A percentile compares a stretch with the other conserved stretches of the same genome.
These are phyloP conservation scores for Starmerella sirachaensis DNA, from an alignment of 805 yeast genomes.

Conservation along the genomic window DNA sequence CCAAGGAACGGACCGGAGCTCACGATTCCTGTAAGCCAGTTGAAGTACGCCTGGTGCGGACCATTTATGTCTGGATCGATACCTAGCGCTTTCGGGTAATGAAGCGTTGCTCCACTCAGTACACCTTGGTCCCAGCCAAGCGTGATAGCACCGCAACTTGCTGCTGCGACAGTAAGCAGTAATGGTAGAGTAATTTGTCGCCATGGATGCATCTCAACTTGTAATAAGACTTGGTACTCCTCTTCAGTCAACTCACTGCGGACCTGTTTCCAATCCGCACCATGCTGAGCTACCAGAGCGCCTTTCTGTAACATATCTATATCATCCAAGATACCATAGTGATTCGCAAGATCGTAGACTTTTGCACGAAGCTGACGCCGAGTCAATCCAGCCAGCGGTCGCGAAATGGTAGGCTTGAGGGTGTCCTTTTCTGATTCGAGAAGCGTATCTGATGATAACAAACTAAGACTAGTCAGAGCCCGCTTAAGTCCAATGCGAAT, in stretches of 20 bases:
- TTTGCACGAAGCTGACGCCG: slow-evolving; percentile 7
- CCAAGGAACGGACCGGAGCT: slow-evolving; percentile 53
- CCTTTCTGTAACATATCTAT: slow-evolving; percentile 29
- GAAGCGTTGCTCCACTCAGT: slow-evolving; percentile 52
- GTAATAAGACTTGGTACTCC: slow-evolving; percentile 28
- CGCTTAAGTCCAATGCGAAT: slow-evolving; percentile 7
- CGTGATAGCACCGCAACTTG: slow-evolving; percentile 56
- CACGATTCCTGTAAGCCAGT: slow-evolving; percentile 45
- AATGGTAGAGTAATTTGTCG: slow-evolving; percentile 31
- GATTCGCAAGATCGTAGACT: slow-evolving; percentile 14
- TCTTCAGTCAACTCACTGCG: slow-evolving; percentile 20
- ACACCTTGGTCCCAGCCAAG: slow-evolving; percentile 71
- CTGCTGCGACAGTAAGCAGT: slow-evolving; percentile 42
- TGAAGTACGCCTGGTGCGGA: slow-evolving; percentile 23
- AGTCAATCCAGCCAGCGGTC: slow-evolving; percentile 12
- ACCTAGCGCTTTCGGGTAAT: slow-evolving; percentile 39
- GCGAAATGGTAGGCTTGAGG: slow-evolving; percentile 9
- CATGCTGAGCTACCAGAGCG: slow-evolving; percentile 43
- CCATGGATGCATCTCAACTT: slow-evolving; percentile 40
- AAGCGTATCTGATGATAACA: slow-evolving; percentile 5
- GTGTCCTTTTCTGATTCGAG: background rate
- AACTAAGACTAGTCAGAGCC: slow-evolving; percentile 8
- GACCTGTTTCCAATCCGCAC: slow-evolving; percentile 26
- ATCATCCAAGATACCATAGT: slow-evolving; percentile 20
- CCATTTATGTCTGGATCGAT: slow-evolving; percentile 13